Conservation (phyloP, 176 grass and related monocot species). For the Carex myosuroides region DNA sequence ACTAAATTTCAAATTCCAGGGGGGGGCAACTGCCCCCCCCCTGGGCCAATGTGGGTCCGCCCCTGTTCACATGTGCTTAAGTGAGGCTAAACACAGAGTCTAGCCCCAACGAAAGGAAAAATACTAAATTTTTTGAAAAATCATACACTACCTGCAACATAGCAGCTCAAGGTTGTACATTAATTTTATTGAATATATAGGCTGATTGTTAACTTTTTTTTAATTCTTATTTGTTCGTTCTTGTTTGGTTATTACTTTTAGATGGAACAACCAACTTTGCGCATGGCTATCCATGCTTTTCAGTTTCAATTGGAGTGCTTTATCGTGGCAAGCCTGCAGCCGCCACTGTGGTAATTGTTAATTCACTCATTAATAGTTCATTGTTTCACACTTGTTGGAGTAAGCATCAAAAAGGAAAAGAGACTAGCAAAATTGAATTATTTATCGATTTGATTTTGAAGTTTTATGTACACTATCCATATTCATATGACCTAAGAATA, state of each 20-base stretch:
- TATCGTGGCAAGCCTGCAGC: conserved; percentile 89
- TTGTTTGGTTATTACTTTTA: conserved; percentile 26
- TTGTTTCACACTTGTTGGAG: background rate
- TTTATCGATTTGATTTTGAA: background rate
- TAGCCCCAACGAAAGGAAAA: background rate
- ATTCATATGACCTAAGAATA: background rate
- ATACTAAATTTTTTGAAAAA: background rate
- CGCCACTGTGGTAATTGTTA: conserved; percentile 72
- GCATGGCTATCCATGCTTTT: conserved; percentile 96
- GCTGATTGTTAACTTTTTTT: background rate
- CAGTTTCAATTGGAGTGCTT: conserved; percentile 87
- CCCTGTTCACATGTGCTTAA: background rate
- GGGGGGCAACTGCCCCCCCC: too few species aligned
- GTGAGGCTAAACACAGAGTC: background rate
- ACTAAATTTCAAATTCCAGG: too few species aligned
- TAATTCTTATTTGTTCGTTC: background rate
- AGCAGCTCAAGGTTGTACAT: background rate
- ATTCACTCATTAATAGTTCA: conserved; percentile 15
- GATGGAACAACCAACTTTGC: conserved; percentile 99
- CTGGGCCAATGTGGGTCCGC: too few species aligned
- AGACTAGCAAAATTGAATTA: background rate
- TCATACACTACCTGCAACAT: background rate
- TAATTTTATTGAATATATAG: background rate
- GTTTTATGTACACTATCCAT: background rate
- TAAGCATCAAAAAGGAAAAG: background rate